A percentile compares a stretch with the other conserved stretches of the same genome.
These are phyloP conservation scores for Prunus mume DNA, from an alignment of 306 rosid species.

Conservation along the genomic window DNA sequence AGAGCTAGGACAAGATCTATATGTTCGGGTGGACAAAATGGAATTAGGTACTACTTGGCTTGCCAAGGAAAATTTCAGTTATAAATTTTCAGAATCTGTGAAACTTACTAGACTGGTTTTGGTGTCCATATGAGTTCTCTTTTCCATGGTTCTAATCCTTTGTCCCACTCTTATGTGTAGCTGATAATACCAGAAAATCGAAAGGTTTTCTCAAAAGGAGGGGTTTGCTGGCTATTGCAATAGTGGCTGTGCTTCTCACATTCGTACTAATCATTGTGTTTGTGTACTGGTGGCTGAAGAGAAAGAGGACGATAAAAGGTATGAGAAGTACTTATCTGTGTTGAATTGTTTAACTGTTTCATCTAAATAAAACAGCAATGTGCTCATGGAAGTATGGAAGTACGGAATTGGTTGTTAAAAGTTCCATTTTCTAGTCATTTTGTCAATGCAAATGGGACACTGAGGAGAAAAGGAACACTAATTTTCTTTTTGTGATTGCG, in stretches of 20 bases:
- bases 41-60: conserved; percentile 15
- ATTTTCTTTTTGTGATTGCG: background rate
- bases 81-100: too few relatives aligned
- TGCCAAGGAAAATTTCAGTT: background rate
- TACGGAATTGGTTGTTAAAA: too few relatives aligned
- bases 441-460: background rate
- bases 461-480: background rate
- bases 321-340: background rate
- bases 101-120: background rate
- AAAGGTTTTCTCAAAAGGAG: conserved; percentile 3
- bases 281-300: conserved; percentile 6
- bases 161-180: background rate
- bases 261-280: conserved; percentile 1
- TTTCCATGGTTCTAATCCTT: background rate
- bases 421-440: background rate
- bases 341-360: background rate
- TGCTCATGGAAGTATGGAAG: too few relatives aligned
- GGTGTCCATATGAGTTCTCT: background rate
- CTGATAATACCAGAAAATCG: background rate
- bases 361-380: too few relatives aligned
- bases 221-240: background rate
- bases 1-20: conserved; percentile 36
- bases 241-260: background rate
- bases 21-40: conserved; percentile 37
- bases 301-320: conserved; percentile 2